A percentile compares a stretch with the other conserved stretches of the same genome.
Evolutionary conservation across 2,329 filamentous ascomycete genomes (phyloP).

Genomic region (Trichoderma polysporum): DNA sequence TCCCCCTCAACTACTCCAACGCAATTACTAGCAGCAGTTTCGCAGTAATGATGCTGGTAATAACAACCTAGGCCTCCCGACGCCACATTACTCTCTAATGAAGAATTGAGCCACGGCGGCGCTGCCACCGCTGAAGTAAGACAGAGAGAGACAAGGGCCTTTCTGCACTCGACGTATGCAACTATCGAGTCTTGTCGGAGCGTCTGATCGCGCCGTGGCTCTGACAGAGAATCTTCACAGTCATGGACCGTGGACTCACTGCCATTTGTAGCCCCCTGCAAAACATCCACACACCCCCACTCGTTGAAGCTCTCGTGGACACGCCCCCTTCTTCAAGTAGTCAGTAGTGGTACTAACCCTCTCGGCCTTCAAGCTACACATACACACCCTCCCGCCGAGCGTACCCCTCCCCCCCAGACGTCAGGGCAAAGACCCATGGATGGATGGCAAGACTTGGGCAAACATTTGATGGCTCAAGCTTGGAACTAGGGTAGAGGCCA

Average conservation of each 20-base stretch:
- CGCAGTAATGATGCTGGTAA: neutral
- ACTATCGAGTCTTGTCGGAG: neutral
- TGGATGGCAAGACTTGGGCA: slow-evolving; percentile 8
- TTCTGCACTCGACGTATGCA: neutral
- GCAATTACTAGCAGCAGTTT: neutral
- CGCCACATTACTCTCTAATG: neutral
- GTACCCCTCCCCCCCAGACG: neutral
- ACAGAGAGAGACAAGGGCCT: neutral
- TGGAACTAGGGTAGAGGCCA: neutral
- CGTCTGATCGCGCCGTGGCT: neutral
- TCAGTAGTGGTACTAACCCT: neutral
- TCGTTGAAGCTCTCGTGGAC: slow-evolving; percentile 10
- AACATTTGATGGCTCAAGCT: neutral
- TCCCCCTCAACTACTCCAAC: neutral
- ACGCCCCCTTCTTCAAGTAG: neutral
- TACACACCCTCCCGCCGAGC: neutral
- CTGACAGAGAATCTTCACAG: neutral
- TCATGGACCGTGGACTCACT: neutral
- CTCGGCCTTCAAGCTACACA: neutral
- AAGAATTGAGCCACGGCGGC: neutral
- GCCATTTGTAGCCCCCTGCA: neutral
- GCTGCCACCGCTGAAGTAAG: neutral
- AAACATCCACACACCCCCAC: slow-evolving; percentile 19
- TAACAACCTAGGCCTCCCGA: neutral
- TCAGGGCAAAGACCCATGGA: slow-evolving; percentile 9